Conservation (phyloP, 495 filamentous ascomycete genomes). For the Hyphodiscus hymeniophilus region DNA sequence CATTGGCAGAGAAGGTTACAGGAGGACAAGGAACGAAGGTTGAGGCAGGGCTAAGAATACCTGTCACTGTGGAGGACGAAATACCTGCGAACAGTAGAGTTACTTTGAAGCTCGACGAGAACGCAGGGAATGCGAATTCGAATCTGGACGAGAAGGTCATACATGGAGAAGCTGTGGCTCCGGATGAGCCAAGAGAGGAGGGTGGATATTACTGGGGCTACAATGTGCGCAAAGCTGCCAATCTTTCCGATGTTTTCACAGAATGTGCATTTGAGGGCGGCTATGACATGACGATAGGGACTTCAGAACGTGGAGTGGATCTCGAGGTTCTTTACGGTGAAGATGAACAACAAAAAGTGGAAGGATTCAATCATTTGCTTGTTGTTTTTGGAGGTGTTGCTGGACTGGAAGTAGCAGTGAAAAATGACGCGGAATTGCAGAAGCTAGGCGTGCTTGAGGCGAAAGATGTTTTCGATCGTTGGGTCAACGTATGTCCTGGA, state of each 20-base stretch:
- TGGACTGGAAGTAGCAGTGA: conserved; percentile 61
- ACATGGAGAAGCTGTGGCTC: conserved; percentile 46
- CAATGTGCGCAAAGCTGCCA: conserved; percentile 46
- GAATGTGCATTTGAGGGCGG: conserved; percentile 54
- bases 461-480: conserved; percentile 64
- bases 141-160: conserved; percentile 10
- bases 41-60: conserved; percentile 47
- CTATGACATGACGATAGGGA: conserved; percentile 63
- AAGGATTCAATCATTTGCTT: conserved; percentile 55
- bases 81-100: conserved; percentile 55
- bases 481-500: conserved; percentile 65
- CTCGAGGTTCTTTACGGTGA: conserved; percentile 31
- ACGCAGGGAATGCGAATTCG: conserved; percentile 12
- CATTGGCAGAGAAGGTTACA: conserved; percentile 23
- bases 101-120: conserved; percentile 51
- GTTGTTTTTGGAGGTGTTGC: conserved; percentile 66
- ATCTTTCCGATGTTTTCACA: conserved; percentile 58
- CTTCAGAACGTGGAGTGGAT: conserved; percentile 59
- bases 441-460: conserved; percentile 46
- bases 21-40: conserved; percentile 37
- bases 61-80: conserved; percentile 41
- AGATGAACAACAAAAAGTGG: conserved; percentile 33
- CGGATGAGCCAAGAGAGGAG: conserved; percentile 52
- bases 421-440: conserved; percentile 51
- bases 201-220: conserved; percentile 76